phyloP scores from a whole-genome alignment of 192 early-diverging fungal genomes.

The Polychytrium aggregatum region DNA sequence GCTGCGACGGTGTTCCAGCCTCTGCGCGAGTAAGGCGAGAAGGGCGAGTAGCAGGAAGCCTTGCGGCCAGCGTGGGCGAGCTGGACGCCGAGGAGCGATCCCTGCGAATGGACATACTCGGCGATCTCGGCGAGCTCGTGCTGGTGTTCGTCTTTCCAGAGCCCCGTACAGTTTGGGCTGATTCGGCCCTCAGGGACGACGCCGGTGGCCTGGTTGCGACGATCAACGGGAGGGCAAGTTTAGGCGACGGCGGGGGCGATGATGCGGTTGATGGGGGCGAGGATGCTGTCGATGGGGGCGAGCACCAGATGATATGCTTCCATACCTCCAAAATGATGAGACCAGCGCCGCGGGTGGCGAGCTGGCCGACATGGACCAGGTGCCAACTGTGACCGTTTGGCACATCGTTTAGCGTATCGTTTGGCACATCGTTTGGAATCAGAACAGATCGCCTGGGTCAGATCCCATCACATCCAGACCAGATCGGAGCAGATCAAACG shows the following conservation, averaged over 20 bases:
- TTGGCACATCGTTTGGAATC: too few species aligned
- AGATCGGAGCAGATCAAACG: slow-evolving; percentile 16
- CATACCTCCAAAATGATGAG: slow-evolving; percentile 71
- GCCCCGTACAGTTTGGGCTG: slow-evolving; percentile 61
- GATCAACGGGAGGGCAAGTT: background rate
- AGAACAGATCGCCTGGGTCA: too few species aligned
- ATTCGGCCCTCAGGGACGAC: slow-evolving; percentile 70
- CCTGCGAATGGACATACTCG: slow-evolving; percentile 46
- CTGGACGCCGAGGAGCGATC: slow-evolving; percentile 43
- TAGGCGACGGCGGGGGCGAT: background rate
- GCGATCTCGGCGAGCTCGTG: slow-evolving; percentile 41
- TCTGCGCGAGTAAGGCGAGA: slow-evolving; percentile 2
- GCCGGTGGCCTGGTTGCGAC: slow-evolving; percentile 40
- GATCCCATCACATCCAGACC: too few species aligned
- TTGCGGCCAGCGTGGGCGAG: slow-evolving; percentile 79
- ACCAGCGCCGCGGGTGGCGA: slow-evolving; percentile 66
- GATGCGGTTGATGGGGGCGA: background rate
- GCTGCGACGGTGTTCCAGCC: slow-evolving; percentile 10
- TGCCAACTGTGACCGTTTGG: slow-evolving; percentile 21
- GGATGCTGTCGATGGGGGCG: slow-evolving; percentile 1
- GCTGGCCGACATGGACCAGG: slow-evolving; percentile 39
- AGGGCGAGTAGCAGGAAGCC: slow-evolving; percentile 26
- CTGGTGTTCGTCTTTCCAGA: slow-evolving; percentile 77
- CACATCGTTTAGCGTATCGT: too few species aligned
- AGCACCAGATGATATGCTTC: slow-evolving; percentile 31